phyloP scores from a whole-genome alignment of 192 early-diverging fungal species.

The Mycoemilia scoparia region DNA sequence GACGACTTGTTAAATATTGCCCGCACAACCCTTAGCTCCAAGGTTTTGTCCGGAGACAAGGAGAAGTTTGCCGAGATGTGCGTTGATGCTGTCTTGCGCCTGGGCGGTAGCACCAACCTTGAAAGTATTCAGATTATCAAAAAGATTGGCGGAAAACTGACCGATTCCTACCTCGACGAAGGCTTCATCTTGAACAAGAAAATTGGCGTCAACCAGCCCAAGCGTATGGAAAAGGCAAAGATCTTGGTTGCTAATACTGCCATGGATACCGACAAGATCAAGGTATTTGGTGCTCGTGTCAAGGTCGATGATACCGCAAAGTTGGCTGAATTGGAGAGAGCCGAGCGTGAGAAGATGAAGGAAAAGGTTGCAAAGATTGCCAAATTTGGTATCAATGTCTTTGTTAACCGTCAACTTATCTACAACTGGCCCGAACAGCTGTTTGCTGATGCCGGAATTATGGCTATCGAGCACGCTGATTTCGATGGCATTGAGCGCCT shows the following conservation, averaged over 20 bases:
- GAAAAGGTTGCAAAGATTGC: constrained; percentile 98
- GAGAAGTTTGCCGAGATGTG: constrained; percentile 89
- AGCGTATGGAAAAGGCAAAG: constrained; percentile 84
- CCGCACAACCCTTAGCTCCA: constrained; percentile 87
- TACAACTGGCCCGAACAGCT: constrained; percentile 99
- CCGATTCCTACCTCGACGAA: constrained; percentile 90
- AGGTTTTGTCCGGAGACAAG: constrained; percentile 91
- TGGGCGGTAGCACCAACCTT: constrained; percentile 92
- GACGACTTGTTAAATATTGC: constrained; percentile 94
- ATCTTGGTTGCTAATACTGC: constrained; percentile 98
- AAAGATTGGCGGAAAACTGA: constrained; percentile 86
- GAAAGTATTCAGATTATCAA: constrained; percentile 99
- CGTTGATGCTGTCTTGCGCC: constrained; percentile 88
- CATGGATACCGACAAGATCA: constrained; percentile 99
- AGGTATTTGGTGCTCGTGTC: constrained; percentile 95
- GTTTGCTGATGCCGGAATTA: constrained; percentile 91
- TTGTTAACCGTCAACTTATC: constrained; percentile 98
- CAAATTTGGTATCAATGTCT: constrained; percentile 93
- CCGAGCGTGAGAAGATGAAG: constrained; percentile 96
- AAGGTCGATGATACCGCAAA: constrained; percentile 92
- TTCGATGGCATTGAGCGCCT: constrained; percentile 96
- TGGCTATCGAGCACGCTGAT: constrained; percentile 96
- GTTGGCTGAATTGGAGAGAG: constrained; percentile 94
- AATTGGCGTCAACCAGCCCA: constrained; percentile 97
- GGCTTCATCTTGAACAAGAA: constrained; percentile 97